These are phyloP conservation scores for Nakaseomyces uthaithaninus DNA, from an alignment of 1,139 yeast genomes.

Conservation along the genomic window DNA sequence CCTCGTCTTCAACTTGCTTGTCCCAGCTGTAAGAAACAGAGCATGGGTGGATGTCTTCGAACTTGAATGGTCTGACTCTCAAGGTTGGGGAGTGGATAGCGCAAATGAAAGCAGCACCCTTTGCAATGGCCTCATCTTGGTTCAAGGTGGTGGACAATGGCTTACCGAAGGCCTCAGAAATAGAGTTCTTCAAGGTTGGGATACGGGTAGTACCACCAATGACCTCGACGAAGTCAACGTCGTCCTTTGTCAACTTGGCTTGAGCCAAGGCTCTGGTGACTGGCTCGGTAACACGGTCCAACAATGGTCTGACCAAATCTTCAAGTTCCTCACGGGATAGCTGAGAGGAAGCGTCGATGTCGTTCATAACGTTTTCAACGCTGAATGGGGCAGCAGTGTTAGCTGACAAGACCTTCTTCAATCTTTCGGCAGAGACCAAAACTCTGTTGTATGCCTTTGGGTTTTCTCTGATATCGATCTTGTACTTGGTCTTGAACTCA, in stretches of 20 bases:
- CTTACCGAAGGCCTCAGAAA: slow-evolving; percentile 76
- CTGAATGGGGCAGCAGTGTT: slow-evolving; percentile 91
- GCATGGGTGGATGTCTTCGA: slow-evolving; percentile 87
- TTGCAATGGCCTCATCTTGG: slow-evolving; percentile 98
- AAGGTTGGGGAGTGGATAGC: slow-evolving; percentile 98
- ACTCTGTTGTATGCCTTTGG: slow-evolving; percentile 95
- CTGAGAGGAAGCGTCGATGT: slow-evolving; percentile 87
- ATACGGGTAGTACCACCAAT: slow-evolving; percentile 99
- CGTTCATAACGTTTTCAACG: slow-evolving; percentile 95
- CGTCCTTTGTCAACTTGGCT: slow-evolving; percentile 65
- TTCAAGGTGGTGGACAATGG: slow-evolving; percentile 88
- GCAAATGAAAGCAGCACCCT: slow-evolving; percentile 98
- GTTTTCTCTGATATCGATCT: slow-evolving; percentile 83
- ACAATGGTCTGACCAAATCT: slow-evolving; percentile 74
- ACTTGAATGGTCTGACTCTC: slow-evolving; percentile 97
- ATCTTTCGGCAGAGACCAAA: slow-evolving; percentile 79
- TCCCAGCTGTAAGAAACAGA: slow-evolving; percentile 96
- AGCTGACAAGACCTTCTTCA: slow-evolving; percentile 95
- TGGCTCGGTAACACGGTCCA: slow-evolving; percentile 68
- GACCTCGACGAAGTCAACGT: slow-evolving; percentile 84
- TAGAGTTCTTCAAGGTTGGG: slow-evolving; percentile 78
- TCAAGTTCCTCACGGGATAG: slow-evolving; percentile 89
- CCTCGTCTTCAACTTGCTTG: slow-evolving; percentile 79
- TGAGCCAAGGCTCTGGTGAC: slow-evolving; percentile 72
- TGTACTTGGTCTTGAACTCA: slow-evolving; percentile 83